Evolutionary conservation across 2,329 filamentous ascomycete genomes (phyloP).

Genomic region (Phaeosphaeria sp.): DNA sequence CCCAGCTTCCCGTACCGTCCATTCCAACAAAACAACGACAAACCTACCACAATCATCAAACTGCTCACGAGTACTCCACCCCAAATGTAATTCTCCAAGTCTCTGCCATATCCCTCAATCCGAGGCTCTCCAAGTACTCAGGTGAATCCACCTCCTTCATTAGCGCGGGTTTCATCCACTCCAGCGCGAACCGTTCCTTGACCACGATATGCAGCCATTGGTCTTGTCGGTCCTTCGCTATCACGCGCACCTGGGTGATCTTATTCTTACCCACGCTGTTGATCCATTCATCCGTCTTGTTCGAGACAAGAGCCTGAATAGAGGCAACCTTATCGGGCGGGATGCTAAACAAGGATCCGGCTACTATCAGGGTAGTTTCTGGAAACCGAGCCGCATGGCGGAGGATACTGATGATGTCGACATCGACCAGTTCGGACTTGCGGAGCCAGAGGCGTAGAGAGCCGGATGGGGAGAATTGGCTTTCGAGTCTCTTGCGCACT

Average conservation of each 20-base stretch:
- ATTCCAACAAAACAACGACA: background rate
- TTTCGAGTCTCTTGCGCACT: conserved; percentile 5
- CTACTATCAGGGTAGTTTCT: conserved; percentile 11
- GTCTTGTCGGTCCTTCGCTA: background rate
- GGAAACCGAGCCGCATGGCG: conserved; percentile 27
- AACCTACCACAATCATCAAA: too few relatives aligned
- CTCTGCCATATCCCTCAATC: conserved; percentile 2
- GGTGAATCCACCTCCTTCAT: background rate
- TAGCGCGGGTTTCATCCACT: conserved; percentile 21
- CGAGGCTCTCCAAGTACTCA: conserved; percentile 7
- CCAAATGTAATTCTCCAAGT: conserved; percentile 9
- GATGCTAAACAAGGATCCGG: background rate
- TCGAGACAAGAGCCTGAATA: conserved; percentile 18
- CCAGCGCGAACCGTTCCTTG: conserved; percentile 19
- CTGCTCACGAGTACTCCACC: conserved; percentile 23
- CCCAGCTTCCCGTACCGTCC: too few relatives aligned
- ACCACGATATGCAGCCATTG: conserved; percentile 8
- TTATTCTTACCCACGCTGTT: conserved; percentile 9
- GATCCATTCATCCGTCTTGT: conserved; percentile 19
- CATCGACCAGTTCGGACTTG: conserved; percentile 4
- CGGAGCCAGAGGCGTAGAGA: conserved; percentile 21
- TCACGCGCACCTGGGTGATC: conserved; percentile 21
- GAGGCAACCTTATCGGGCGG: background rate
- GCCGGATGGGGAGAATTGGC: conserved; percentile 8
- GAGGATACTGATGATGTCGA: conserved; percentile 22